These are phyloP conservation scores for Holtermanniella nyarrowii DNA, from an alignment of 768 basidiomycete species.

Conservation along the genomic window DNA sequence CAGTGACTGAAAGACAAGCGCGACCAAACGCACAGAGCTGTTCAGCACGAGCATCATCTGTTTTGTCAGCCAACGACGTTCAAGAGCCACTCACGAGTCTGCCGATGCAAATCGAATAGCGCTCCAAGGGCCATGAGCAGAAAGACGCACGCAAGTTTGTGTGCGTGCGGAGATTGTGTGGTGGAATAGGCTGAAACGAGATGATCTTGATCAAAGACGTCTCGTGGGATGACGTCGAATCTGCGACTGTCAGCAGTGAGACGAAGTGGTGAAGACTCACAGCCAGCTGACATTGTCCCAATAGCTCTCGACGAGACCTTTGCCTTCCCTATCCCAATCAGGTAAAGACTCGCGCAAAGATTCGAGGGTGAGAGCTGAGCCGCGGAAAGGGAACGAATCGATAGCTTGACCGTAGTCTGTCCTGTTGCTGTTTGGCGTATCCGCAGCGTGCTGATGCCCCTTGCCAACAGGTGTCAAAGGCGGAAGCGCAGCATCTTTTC, in stretches of 20 bases:
- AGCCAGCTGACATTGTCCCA: slow-evolving; percentile 41
- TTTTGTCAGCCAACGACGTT: neutral
- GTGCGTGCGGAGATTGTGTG: slow-evolving; percentile 19
- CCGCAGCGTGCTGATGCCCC: neutral
- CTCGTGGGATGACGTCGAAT: slow-evolving; percentile 24
- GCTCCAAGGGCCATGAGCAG: slow-evolving; percentile 37
- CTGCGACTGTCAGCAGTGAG: slow-evolving; percentile 7
- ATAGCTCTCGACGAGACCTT: slow-evolving; percentile 24
- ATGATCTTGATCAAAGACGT: slow-evolving; percentile 34
- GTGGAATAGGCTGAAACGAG: slow-evolving; percentile 29
- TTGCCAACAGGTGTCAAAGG: neutral
- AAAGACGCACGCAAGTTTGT: slow-evolving; percentile 39
- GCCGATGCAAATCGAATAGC: slow-evolving; percentile 35
- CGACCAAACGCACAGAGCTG: slow-evolving; percentile 31
- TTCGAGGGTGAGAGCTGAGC: neutral
- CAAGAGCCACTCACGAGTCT: slow-evolving; percentile 25
- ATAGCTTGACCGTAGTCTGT: no score
- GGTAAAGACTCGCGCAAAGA: slow-evolving; percentile 14
- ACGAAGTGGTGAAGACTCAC: slow-evolving; percentile 15
- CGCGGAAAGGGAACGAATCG: neutral
- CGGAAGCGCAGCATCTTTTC: slow-evolving; percentile 8
- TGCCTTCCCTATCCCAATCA: slow-evolving; percentile 32
- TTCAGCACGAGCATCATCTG: slow-evolving; percentile 30
- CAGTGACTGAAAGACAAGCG: slow-evolving; percentile 28
- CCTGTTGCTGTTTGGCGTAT: no score